Conservation (phyloP, 1,284 basidiomycete species). For the Agaricales sp. region DNA sequence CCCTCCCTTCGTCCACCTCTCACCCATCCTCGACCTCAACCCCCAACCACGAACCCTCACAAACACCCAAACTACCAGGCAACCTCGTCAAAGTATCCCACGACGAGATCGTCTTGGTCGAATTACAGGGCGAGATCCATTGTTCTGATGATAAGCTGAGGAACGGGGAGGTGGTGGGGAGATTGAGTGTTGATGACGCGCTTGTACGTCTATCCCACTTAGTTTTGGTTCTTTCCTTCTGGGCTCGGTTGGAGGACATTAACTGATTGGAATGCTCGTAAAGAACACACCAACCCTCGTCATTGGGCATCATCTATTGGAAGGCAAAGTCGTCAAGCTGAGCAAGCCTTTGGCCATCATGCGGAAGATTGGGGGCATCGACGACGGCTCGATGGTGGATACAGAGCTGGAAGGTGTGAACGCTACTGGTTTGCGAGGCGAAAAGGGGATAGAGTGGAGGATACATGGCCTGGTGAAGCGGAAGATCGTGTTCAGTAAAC, state of each 20-base stretch:
- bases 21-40: too few species aligned
- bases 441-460: slow-evolving; percentile 30
- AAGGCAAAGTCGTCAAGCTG: slow-evolving; percentile 74
- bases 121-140: slow-evolving; percentile 67
- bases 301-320: slow-evolving; percentile 83
- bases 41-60: too few species aligned
- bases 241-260: background rate
- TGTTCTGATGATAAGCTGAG: slow-evolving; percentile 37
- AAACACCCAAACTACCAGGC: slow-evolving; percentile 43
- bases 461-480: slow-evolving; percentile 55
- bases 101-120: slow-evolving; percentile 61
- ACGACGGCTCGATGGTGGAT: slow-evolving; percentile 6
- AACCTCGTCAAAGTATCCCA: slow-evolving; percentile 55
- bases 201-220: slow-evolving; percentile 30
- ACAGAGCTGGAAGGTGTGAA: slow-evolving; percentile 8
- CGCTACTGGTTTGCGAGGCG: slow-evolving; percentile 21
- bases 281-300: slow-evolving; percentile 72
- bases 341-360: slow-evolving; percentile 54
- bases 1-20: too few species aligned
- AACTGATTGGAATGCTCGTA: background rate
- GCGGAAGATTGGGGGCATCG: slow-evolving; percentile 5
- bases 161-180: slow-evolving; percentile 56
- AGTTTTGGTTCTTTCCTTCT: too few species aligned
- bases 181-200: slow-evolving; percentile 39
- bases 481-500: slow-evolving; percentile 70